Evolutionary conservation across 1,284 basidiomycete genomes (phyloP).

Genomic region (Tranzscheliella williamsii): DNA sequence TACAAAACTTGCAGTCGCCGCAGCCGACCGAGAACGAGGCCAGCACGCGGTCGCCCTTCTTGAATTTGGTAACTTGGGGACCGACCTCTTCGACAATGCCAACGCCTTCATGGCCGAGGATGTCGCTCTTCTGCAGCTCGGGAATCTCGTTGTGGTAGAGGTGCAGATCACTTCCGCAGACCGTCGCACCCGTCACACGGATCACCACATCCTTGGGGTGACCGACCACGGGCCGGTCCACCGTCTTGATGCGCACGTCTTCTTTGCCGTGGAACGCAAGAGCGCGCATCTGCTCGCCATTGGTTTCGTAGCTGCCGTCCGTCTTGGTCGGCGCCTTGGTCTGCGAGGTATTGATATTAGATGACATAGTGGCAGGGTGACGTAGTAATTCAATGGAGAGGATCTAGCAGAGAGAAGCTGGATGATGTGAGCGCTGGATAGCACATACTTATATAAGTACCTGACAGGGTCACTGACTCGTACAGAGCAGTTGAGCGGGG

Average conservation of each 20-base stretch:
- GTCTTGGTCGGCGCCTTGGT: slow-evolving; percentile 16
- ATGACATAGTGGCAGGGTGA: background rate
- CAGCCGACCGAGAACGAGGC: slow-evolving; percentile 78
- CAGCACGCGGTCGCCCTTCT: slow-evolving; percentile 60
- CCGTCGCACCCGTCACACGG: slow-evolving; percentile 72
- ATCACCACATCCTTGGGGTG: slow-evolving; percentile 71
- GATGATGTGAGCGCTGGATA: too few species aligned
- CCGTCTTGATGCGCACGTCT: slow-evolving; percentile 59
- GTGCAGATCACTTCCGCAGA: slow-evolving; percentile 65
- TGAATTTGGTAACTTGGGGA: slow-evolving; percentile 30
- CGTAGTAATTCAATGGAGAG: too few species aligned
- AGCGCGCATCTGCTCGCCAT: slow-evolving; percentile 61
- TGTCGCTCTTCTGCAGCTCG: slow-evolving; percentile 72
- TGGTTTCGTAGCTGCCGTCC: slow-evolving; percentile 18
- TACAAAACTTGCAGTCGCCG: slow-evolving; percentile 74
- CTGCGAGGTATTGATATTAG: background rate
- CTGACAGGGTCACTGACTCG: too few species aligned
- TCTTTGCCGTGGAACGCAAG: slow-evolving; percentile 71
- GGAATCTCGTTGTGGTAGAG: slow-evolving; percentile 64
- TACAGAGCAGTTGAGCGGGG: too few species aligned
- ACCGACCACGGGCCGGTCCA: slow-evolving; percentile 70
- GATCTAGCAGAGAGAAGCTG: too few species aligned
- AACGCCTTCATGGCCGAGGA: slow-evolving; percentile 53
- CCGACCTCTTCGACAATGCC: slow-evolving; percentile 51
- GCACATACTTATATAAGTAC: too few species aligned